Evolutionary conservation across 2,329 filamentous ascomycete species (phyloP).

Genomic region (Colletotrichum lentis): DNA sequence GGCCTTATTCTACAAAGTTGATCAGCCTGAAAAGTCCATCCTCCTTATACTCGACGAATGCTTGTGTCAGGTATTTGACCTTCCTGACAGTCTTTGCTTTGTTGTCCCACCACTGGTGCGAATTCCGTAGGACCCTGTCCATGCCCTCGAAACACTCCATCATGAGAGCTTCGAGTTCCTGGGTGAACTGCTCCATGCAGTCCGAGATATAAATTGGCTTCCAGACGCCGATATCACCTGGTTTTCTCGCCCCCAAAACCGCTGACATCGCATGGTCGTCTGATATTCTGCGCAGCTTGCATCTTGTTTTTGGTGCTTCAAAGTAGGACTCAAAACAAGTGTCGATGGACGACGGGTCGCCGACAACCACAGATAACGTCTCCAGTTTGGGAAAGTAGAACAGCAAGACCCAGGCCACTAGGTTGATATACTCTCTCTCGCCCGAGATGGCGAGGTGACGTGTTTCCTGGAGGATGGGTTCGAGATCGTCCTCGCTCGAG

Average conservation of each 20-base stretch:
- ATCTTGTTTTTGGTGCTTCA: slow-evolving; percentile 13
- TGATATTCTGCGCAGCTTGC: slow-evolving; percentile 7
- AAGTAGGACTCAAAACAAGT: slow-evolving; percentile 4
- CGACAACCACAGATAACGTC: slow-evolving; percentile 7
- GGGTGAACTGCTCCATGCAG: neutral
- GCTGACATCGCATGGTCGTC: neutral
- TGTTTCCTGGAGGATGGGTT: slow-evolving; percentile 6
- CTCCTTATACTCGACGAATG: neutral
- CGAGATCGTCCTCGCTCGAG: neutral
- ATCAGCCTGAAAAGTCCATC: neutral
- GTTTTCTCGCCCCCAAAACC: neutral
- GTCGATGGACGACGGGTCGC: neutral
- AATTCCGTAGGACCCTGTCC: neutral
- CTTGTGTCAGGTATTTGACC: neutral
- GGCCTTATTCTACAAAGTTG: neutral
- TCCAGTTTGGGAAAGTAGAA: slow-evolving; percentile 18
- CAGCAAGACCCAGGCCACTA: slow-evolving; percentile 7
- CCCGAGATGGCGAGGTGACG: slow-evolving; percentile 9
- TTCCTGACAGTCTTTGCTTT: neutral
- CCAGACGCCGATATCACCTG: neutral
- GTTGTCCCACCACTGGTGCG: slow-evolving; percentile 13
- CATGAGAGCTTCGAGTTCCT: slow-evolving; percentile 4
- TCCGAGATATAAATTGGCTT: neutral
- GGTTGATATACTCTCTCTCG: slow-evolving; percentile 2
- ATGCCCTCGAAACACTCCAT: slow-evolving; percentile 5